A percentile compares a stretch with the other conserved stretches of the same genome.
Evolutionary conservation across 208 protist genomes (phyloP).

Genomic region (Crithidia bombi): DNA sequence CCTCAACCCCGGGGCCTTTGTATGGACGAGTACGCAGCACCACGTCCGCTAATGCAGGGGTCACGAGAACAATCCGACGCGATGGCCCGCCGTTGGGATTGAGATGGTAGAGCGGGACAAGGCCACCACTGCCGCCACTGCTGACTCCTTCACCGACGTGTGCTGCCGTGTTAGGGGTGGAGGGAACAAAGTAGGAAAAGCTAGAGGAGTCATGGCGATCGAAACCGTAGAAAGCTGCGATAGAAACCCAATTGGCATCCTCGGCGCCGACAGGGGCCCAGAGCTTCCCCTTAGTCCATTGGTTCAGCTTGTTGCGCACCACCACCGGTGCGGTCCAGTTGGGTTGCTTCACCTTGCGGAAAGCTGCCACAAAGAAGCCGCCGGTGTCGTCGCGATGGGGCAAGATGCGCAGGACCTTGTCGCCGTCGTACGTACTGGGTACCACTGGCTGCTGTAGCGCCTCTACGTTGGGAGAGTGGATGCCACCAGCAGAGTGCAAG

Average conservation of each 20-base stretch:
- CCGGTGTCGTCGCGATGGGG: slow-evolving; percentile 90
- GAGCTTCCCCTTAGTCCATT: slow-evolving; percentile 88
- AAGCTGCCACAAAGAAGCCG: slow-evolving; percentile 91
- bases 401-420: slow-evolving; percentile 82
- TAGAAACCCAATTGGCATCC: slow-evolving; percentile 76
- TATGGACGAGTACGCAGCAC: slow-evolving; percentile 78
- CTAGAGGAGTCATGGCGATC: slow-evolving; percentile 38
- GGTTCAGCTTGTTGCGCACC: slow-evolving; percentile 77
- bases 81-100: slow-evolving; percentile 77
- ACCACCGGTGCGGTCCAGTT: slow-evolving; percentile 42
- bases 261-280: slow-evolving; percentile 69
- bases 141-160: neutral
- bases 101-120: slow-evolving; percentile 86
- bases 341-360: slow-evolving; percentile 73
- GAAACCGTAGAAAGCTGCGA: slow-evolving; percentile 80
- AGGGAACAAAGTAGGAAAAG: slow-evolving; percentile 48
- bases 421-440: slow-evolving; percentile 63
- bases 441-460: slow-evolving; percentile 43
- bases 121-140: slow-evolving; percentile 20
- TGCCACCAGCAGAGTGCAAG: slow-evolving; percentile 69
- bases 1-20: slow-evolving; percentile 91
- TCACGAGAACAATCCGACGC: slow-evolving; percentile 87
- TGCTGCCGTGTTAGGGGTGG: neutral
- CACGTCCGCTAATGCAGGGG: slow-evolving; percentile 62
- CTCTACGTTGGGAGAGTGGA: slow-evolving; percentile 57